Evolutionary conservation across 148 eudicot species (phyloP).

Genomic region (Diospyros kaki): DNA sequence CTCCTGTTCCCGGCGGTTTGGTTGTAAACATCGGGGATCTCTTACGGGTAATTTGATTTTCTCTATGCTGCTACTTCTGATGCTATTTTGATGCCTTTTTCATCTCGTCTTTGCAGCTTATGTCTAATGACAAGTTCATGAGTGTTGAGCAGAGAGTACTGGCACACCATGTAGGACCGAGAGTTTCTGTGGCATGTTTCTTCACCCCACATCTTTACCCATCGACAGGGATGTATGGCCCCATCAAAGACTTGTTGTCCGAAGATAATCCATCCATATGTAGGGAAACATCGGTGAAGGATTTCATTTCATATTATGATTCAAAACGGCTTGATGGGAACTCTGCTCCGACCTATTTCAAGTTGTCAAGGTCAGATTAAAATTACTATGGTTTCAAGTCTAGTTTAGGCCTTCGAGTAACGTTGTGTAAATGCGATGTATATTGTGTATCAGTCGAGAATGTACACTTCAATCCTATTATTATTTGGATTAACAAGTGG

Average conservation of each 20-base stretch:
- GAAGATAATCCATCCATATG: conserved; percentile 10
- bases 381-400: neutral
- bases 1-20: conserved; percentile 31
- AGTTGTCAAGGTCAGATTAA: neutral
- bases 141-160: conserved; percentile 24
- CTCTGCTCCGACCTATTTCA: conserved; percentile 10
- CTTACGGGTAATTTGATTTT: conserved; percentile 19
- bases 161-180: conserved; percentile 24
- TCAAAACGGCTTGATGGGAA: conserved; percentile 17
- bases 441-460: neutral
- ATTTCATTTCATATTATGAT: conserved; percentile 2
- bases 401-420: neutral
- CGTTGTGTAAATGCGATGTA: neutral
- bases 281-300: conserved; percentile 11
- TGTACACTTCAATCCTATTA: neutral
- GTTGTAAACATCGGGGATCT: conserved; percentile 44
- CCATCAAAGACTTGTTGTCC: conserved; percentile 17
- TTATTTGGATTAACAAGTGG: neutral
- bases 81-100: neutral
- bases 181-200: conserved; percentile 28
- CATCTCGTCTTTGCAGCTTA: conserved; percentile 9
- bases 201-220: conserved; percentile 15
- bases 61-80: too few species aligned
- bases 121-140: conserved; percentile 26
- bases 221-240: conserved; percentile 8